Evolutionary conservation across 257 asterid species (phyloP).

Genomic region (Nicotiana paniculata): DNA sequence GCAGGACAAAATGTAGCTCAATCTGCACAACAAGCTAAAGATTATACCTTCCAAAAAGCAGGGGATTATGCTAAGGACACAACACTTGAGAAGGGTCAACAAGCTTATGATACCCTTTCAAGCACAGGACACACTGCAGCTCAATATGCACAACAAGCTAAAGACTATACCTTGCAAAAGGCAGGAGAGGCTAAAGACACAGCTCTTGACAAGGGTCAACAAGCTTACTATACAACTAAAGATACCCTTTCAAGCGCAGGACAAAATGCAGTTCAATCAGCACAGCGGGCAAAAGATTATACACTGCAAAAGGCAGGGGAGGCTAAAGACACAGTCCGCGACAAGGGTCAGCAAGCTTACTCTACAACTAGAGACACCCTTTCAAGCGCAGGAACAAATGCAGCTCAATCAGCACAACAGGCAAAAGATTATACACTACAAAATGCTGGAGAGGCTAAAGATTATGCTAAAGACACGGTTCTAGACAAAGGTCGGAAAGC

Average conservation of each 20-base stretch:
- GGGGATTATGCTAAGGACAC: constrained; percentile 5
- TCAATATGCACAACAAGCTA: constrained; percentile 7
- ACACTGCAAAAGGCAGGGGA: constrained; percentile 14
- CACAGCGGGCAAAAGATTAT: constrained; percentile 24
- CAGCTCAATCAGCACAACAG: background rate
- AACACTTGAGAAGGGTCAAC: background rate
- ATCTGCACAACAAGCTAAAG: constrained; percentile 23
- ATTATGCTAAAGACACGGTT: background rate
- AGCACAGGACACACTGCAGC: background rate
- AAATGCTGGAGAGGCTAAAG: constrained; percentile 15
- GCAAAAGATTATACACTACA: constrained; percentile 19
- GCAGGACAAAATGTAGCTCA: background rate
- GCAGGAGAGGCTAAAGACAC: constrained; percentile 4
- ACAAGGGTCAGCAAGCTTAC: background rate
- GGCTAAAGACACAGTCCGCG: background rate
- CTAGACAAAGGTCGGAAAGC: background rate
- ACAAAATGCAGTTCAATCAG: background rate
- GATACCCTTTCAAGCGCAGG: background rate
- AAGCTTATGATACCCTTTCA: background rate
- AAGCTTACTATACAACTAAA: background rate
- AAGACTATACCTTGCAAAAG: constrained; percentile 19
- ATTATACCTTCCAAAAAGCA: constrained; percentile 8
- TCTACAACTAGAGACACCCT: background rate
- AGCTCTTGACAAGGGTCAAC: background rate
- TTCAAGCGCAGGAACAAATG: background rate